These are phyloP conservation scores for Rhizophlyctis rosea DNA, from an alignment of 192 early-diverging fungal species.

Conservation along the genomic window DNA sequence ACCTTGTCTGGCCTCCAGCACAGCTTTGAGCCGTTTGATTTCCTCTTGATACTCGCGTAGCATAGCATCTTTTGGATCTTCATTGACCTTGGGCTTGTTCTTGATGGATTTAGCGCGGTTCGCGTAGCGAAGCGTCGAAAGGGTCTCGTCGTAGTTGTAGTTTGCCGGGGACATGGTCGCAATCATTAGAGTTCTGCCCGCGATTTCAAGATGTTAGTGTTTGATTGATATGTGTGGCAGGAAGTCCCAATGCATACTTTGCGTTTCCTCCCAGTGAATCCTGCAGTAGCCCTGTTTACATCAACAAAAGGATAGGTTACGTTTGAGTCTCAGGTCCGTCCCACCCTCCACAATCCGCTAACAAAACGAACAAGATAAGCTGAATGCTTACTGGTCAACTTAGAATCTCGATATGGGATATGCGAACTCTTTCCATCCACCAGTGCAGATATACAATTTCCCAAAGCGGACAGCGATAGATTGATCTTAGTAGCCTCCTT, in stretches of 20 bases:
- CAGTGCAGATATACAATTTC: conserved; percentile 63
- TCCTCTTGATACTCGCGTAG: conserved; percentile 65
- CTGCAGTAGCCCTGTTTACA: conserved; percentile 49
- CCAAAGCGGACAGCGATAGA: conserved; percentile 56
- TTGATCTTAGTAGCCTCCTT: conserved; percentile 69
- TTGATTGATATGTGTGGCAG: not conserved
- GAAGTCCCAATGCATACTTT: conserved; percentile 38
- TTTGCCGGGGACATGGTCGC: conserved; percentile 58
- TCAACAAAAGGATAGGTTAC: not conserved
- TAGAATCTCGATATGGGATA: conserved; percentile 64
- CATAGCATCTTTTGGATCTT: conserved; percentile 66
- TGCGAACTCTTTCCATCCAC: conserved; percentile 62
- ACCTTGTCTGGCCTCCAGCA: conserved; percentile 47
- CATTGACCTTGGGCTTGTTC: conserved; percentile 64
- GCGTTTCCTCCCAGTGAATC: conserved; percentile 66
- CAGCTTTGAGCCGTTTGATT: conserved; percentile 51
- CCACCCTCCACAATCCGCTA: too few relatives aligned
- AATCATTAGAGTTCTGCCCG: conserved; percentile 56
- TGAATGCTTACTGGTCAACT: conserved; percentile 50
- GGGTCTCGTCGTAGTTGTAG: conserved; percentile 63
- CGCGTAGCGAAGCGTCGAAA: conserved; percentile 58
- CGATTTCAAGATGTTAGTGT: not conserved
- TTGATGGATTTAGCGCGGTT: conserved; percentile 67
- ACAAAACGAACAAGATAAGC: not conserved
- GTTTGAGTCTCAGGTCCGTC: too few relatives aligned